phyloP scores from a whole-genome alignment of 1,139 yeast species.

The Candida neerlandica region DNA sequence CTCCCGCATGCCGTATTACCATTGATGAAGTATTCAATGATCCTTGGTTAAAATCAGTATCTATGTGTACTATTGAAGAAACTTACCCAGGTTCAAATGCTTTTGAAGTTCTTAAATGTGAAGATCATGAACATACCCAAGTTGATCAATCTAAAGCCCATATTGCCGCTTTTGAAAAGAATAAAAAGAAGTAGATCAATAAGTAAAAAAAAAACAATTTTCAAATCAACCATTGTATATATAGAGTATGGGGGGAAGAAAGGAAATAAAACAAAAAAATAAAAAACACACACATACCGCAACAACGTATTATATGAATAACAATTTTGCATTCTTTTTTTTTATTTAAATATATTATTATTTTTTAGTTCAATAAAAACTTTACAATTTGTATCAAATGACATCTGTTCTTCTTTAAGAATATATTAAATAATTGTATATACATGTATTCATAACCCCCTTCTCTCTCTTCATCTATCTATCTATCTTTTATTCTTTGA shows the following conservation, averaged over 20 bases:
- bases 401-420: too few species aligned
- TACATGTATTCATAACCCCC: too few species aligned
- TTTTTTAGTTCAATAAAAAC: neutral
- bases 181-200: slow-evolving; percentile 62
- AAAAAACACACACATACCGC: neutral
- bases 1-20: slow-evolving; percentile 84
- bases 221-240: too few species aligned
- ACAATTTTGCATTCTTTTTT: neutral
- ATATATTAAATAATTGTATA: too few species aligned
- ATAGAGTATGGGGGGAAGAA: too few species aligned
- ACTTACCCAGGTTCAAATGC: slow-evolving; percentile 32
- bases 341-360: neutral
- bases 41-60: slow-evolving; percentile 67
- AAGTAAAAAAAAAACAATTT: slow-evolving; percentile 7
- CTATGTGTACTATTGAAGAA: slow-evolving; percentile 67
- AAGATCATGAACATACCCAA: slow-evolving; percentile 78
- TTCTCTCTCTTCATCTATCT: neutral
- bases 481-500: neutral
- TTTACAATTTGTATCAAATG: too few species aligned
- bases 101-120: slow-evolving; percentile 40
- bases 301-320: too few species aligned
- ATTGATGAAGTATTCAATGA: slow-evolving; percentile 84
- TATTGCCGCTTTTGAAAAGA: slow-evolving; percentile 87
- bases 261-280: too few species aligned
- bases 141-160: slow-evolving; percentile 95